Base-by-base conservation (phyloP, 2,329 filamentous ascomycete genomes). In the Saccharata proteae region DNA sequence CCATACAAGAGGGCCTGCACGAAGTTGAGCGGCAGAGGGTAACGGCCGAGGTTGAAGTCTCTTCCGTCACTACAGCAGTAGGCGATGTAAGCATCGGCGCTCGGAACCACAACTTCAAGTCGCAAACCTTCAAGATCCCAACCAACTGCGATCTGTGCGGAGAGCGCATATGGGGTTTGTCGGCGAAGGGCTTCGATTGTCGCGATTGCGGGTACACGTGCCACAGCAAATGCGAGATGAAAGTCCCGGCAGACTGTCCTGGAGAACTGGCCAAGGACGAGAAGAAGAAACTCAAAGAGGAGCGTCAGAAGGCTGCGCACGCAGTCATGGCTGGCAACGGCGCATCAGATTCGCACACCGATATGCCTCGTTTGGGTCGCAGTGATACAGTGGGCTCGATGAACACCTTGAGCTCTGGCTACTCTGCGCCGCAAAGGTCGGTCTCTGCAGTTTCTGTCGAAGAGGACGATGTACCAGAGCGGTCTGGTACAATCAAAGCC, bases 171-270 rank as follows among this genome's bases (percentile, higher is more conserved):
- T 98, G 90, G 90, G 90, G 90, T 1, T 58, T 98, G 23, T 93
- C 84, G 17, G 88, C 90, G 21, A 98, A 98, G 59, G 90, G 90
- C 0, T 92, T 93, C 50, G 86, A 93, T 52, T 98, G 90, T 50
- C 74, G 80, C 44, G 88, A 96, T 54, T 98, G 90, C 49, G 90
- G 92, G 19, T 98, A 94, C 59, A 94, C 86, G 2, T 98, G 90
- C 51, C 90, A 98, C 59, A 92, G 78, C 64, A 98, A 98, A 61
- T 98, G 90, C 54, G 84, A 98, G 62, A 90, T 98, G 79, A 98
- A 96, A 58, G 90, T 96, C 0, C 85, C 90, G 1, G 81, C 90
- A 6, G 83, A 93, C 51, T 98, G 90, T 49, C 90, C 90, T 0
- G 90, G 90, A 29, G 90, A 96, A 50, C 75, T 90, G 51, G 78